A percentile compares a stretch with the other conserved stretches of the same genome.
phyloP scores from a whole-genome alignment of 305 asterid genomes.

The Solanum hybrid region DNA sequence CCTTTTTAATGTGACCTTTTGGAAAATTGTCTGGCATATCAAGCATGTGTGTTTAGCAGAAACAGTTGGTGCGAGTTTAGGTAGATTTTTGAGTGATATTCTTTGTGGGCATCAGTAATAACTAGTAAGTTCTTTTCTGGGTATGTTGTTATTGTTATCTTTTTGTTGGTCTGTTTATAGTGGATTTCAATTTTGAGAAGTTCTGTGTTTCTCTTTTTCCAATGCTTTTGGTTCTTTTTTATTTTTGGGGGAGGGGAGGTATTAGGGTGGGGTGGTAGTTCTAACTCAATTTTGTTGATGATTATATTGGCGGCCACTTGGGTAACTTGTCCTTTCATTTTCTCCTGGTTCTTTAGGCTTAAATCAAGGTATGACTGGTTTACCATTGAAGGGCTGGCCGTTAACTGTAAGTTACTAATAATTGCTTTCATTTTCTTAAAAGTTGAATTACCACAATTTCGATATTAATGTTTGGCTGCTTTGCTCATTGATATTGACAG shows the following conservation, averaged over 20 bases:
- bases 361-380: slow-evolving; percentile 16
- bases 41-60: not conserved
- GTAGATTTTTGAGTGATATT: not conserved
- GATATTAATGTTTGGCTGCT: not conserved
- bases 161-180: not conserved
- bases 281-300: not conserved
- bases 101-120: not conserved
- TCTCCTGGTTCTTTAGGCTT: slow-evolving; percentile 6
- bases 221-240: not conserved
- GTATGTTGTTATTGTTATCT: not conserved
- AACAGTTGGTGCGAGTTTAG: not conserved
- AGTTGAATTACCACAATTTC: not conserved
- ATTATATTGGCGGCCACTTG: not conserved
- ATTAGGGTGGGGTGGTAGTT: not conserved
- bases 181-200: not conserved
- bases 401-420: slow-evolving; percentile 13
- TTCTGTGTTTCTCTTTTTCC: not conserved
- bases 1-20: not conserved
- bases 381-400: slow-evolving; percentile 21
- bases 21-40: not conserved
- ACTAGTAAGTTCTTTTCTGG: not conserved
- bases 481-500: slow-evolving; percentile 20
- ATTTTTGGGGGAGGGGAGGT: not conserved
- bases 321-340: not conserved
- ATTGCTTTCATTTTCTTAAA: slow-evolving; percentile 3